Evolutionary conservation across 2,329 filamentous ascomycete species (phyloP), one percentile per base, ranked within the genome.

Genomic region (Scleromitrula shiraiana): DNA sequence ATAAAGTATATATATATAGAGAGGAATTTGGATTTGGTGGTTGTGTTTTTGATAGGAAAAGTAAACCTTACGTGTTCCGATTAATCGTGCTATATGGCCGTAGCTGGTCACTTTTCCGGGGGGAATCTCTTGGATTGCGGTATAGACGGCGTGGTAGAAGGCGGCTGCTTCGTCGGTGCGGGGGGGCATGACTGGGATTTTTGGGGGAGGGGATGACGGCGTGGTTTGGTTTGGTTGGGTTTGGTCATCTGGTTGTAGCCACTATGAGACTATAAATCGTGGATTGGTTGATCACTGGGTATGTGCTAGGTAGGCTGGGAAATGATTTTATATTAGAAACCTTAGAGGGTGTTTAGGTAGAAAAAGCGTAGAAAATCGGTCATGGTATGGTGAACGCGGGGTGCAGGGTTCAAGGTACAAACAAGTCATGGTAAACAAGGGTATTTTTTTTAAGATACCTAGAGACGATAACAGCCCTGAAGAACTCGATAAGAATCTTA

Each of bases 21-120:
- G n/a, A n/a, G n/a, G n/a, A 40, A 20, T 32, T 32, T 32, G 38
- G 19, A 26, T 7, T 7, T 22, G 37, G 22, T 6, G 37, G 37
- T 7, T 15, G 24, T 38, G 20, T 38, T 15, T 22, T 12, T 38
- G n/a, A 9, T 15, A 14, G 7, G 38, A 27, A 41, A 41, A 12
- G 38, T 4, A 8, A 36, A 69, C 77, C 62, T 17, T 69, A 89
- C 85, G 85, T 30, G 79, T 85, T 37, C 85, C 86, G 7, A 90
- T 68, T 5, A 90, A 72, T 50, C 68, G 72, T 32, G 85, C 85
- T 53, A 90, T 88, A 64, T 89, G 85, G 2, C 86, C 88, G 64
- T 97, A 97, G 39, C 80, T 87, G 1, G 90, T 96, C 35, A 96
- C 89, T 62, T 77, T 85, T 52, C 91, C 91, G 7, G 67, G 63